phyloP scores from a whole-genome alignment of 177 flowering plant genomes.

The Vitis hybrid region DNA sequence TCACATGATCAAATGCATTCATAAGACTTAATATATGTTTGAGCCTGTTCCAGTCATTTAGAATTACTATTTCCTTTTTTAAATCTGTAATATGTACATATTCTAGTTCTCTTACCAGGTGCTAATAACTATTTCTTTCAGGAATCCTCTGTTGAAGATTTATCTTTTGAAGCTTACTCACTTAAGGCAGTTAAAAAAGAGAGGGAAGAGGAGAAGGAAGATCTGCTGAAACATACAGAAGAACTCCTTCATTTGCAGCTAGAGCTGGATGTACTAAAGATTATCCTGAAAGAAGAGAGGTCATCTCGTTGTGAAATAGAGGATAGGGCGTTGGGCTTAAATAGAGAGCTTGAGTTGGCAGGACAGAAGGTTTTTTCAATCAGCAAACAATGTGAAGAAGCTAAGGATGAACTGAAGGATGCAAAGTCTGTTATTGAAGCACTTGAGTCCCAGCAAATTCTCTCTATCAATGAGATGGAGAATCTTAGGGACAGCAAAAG shows the following conservation, averaged over 20 bases:
- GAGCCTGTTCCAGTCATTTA: neutral
- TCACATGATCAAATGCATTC: neutral
- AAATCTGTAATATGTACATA: neutral
- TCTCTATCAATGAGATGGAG: conserved; percentile 69
- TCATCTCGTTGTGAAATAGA: conserved; percentile 42
- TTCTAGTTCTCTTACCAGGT: neutral
- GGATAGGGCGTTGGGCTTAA: conserved; percentile 37
- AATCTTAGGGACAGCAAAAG: conserved; percentile 44
- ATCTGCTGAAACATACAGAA: conserved; percentile 39
- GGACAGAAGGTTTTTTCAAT: conserved; percentile 31
- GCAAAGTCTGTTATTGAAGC: conserved; percentile 78
- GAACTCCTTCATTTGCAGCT: conserved; percentile 71
- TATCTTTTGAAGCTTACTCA: conserved; percentile 20
- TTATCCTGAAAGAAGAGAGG: conserved; percentile 80
- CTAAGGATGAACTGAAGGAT: conserved; percentile 46
- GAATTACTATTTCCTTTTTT: neutral
- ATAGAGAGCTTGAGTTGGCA: conserved; percentile 50
- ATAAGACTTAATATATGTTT: neutral
- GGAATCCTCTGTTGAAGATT: conserved; percentile 34
- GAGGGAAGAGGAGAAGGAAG: conserved; percentile 23
- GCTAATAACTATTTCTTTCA: conserved; percentile 20
- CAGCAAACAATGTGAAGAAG: conserved; percentile 41
- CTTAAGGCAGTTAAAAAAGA: conserved; percentile 20
- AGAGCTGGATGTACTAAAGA: conserved; percentile 79
- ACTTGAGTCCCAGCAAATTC: conserved; percentile 80